Evolutionary conservation across 2,329 filamentous ascomycete genomes (phyloP).

Genomic region (Trichocomaceae sp.): DNA sequence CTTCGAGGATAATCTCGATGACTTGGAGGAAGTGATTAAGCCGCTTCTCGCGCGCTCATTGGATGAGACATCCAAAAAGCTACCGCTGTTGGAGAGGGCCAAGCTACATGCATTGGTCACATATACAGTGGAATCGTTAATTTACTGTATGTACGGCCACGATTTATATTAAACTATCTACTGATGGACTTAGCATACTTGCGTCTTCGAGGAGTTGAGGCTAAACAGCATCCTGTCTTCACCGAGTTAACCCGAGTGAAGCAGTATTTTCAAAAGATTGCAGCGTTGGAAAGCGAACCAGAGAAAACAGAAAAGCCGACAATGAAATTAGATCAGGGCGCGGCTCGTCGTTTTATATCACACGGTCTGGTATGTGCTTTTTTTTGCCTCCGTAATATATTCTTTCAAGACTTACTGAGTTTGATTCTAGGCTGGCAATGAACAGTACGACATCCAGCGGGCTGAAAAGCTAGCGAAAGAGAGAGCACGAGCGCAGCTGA

Average conservation of each 20-base stretch:
- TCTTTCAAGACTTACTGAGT: background rate
- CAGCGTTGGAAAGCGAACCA: constrained; percentile 61
- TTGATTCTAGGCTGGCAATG: constrained; percentile 38
- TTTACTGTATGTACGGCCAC: constrained; percentile 61
- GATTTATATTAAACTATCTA: background rate
- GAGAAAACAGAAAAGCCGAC: constrained; percentile 50
- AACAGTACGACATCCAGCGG: constrained; percentile 46
- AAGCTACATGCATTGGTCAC: constrained; percentile 85
- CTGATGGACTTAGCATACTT: constrained; percentile 56
- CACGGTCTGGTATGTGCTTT: constrained; percentile 69
- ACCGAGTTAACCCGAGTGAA: constrained; percentile 78
- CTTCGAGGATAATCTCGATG: constrained; percentile 71
- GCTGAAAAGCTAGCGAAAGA: constrained; percentile 47
- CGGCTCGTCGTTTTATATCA: constrained; percentile 74
- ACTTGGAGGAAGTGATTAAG: constrained; percentile 64
- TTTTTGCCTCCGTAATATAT: background rate
- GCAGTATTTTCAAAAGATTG: constrained; percentile 91
- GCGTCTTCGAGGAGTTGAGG: constrained; percentile 69
- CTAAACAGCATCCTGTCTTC: constrained; percentile 79
- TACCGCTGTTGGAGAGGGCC: constrained; percentile 89
- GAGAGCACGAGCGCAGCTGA: constrained; percentile 44
- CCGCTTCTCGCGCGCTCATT: constrained; percentile 65
- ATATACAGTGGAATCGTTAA: constrained; percentile 82
- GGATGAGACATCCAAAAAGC: constrained; percentile 62
- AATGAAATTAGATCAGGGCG: constrained; percentile 63